phyloP scores from a whole-genome alignment of 2,329 filamentous ascomycete genomes.

The Cylindrodendrum hubeiense region DNA sequence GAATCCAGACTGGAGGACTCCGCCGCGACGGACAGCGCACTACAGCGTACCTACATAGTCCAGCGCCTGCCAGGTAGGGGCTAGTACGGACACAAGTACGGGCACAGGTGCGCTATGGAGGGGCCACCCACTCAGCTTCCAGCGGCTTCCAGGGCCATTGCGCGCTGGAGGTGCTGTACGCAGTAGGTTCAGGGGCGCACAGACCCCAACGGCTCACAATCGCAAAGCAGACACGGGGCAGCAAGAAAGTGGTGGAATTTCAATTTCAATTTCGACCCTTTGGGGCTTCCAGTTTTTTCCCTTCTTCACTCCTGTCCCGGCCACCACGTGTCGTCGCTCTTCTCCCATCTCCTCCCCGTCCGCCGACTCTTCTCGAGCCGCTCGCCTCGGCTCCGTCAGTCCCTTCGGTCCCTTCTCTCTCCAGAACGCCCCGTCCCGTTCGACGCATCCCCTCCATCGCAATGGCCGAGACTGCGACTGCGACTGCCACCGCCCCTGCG shows the following conservation, averaged over 20 bases:
- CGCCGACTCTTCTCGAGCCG: constrained; percentile 26
- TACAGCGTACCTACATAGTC: too few species aligned
- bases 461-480: constrained; percentile 60
- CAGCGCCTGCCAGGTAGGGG: constrained; percentile 16
- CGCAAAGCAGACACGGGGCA: constrained; percentile 45
- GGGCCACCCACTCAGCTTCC: constrained; percentile 6
- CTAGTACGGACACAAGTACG: too few species aligned
- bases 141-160: constrained; percentile 9
- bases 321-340: constrained; percentile 23
- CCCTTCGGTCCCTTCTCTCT: constrained; percentile 25
- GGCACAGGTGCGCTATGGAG: background rate
- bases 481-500: constrained; percentile 59
- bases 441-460: constrained; percentile 45
- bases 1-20: constrained; percentile 8
- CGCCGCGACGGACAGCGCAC: background rate
- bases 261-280: constrained; percentile 35
- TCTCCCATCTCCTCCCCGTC: constrained; percentile 14
- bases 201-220: constrained; percentile 42
- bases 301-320: constrained; percentile 29
- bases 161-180: background rate
- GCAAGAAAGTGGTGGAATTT: constrained; percentile 44
- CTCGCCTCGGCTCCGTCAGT: constrained; percentile 32
- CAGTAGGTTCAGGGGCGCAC: constrained; percentile 34
- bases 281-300: constrained; percentile 27
- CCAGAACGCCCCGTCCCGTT: constrained; percentile 18